phyloP scores from a whole-genome alignment of 208 protist genomes.

The Leishmania lainsoni region DNA sequence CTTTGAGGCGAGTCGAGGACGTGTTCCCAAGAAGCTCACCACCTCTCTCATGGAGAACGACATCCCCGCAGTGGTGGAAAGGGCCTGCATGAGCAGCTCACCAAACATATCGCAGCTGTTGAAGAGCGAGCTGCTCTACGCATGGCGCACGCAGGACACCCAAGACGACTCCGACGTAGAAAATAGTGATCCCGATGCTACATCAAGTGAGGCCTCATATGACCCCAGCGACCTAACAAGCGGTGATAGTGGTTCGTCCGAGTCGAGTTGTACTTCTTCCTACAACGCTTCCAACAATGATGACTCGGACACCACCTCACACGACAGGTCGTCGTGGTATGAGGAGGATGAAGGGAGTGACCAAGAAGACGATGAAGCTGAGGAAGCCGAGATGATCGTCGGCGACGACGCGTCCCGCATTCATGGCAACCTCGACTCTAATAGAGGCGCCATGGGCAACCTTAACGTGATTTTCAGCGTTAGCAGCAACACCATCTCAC shows the following conservation, averaged over 20 bases:
- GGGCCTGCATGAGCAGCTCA: background rate
- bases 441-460: background rate
- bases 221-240: background rate
- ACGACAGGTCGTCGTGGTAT: background rate
- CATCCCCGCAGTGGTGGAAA: background rate
- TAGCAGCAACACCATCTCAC: background rate
- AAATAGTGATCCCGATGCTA: background rate
- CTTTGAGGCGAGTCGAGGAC: background rate
- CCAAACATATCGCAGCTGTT: background rate
- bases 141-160: background rate
- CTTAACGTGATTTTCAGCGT: background rate
- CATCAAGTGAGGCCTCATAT: background rate
- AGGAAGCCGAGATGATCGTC: background rate
- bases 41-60: background rate
- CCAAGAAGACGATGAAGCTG: background rate
- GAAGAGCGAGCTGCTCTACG: background rate
- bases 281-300: background rate
- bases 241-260: background rate
- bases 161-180: background rate
- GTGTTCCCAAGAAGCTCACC: background rate
- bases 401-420: background rate
- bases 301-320: background rate
- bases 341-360: background rate
- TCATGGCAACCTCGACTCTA: background rate
- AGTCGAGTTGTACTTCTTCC: background rate